Evolutionary conservation across 345 rosid genomes (phyloP).

Genomic region (Chamaenerion angustifolium): DNA sequence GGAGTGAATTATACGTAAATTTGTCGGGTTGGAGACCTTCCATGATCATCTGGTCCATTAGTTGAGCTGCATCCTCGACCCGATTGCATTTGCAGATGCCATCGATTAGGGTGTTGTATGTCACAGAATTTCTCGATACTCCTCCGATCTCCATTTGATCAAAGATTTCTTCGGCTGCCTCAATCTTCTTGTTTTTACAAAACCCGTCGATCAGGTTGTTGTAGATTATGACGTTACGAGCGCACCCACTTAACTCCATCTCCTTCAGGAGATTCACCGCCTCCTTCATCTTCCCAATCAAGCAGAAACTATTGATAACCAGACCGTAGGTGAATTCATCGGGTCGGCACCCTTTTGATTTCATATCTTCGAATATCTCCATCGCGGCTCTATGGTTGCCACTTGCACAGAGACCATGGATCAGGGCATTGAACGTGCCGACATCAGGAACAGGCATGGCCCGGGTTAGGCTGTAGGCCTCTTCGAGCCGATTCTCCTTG

Average conservation of each 20-base stretch:
- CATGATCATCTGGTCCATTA: conserved; percentile 92
- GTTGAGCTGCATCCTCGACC: conserved; percentile 68
- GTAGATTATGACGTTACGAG: conserved; percentile 65
- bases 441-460: conserved; percentile 54
- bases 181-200: conserved; percentile 58
- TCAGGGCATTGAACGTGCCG: conserved; percentile 63
- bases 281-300: conserved; percentile 46
- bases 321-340: conserved; percentile 73
- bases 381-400: conserved; percentile 39
- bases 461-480: conserved; percentile 57
- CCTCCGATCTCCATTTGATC: conserved; percentile 92
- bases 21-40: conserved; percentile 79
- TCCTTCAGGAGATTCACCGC: conserved; percentile 60
- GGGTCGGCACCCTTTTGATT: conserved; percentile 62
- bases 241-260: conserved; percentile 70
- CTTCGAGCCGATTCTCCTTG: conserved; percentile 70
- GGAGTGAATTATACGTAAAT: conserved; percentile 72
- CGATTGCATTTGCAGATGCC: conserved; percentile 63
- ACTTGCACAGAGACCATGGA: conserved; percentile 65
- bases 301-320: conserved; percentile 71
- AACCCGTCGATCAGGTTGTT: conserved; percentile 82
- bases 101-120: conserved; percentile 80
- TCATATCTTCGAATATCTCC: conserved; percentile 78
- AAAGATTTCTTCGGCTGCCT: conserved; percentile 79
- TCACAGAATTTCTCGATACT: conserved; percentile 67